Percentiles rank a stretch among this genome's conserved stretches.
Evolutionary conservation across 1,139 yeast genomes (phyloP).

Genomic region (Oligophagozyma castellii): DNA sequence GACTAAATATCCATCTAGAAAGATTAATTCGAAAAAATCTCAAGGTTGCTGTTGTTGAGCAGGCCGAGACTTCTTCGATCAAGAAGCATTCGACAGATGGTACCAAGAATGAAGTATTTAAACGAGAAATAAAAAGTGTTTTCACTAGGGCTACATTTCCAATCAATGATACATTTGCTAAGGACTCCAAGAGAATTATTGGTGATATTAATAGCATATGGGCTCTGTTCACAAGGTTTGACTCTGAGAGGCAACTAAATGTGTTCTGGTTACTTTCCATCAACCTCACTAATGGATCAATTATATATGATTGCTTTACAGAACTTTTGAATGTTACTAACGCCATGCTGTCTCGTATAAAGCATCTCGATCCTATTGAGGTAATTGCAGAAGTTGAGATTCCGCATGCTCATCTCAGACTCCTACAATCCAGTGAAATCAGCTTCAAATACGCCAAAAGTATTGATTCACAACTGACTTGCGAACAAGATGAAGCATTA

Average conservation of each 20-base stretch:
- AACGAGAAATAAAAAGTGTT: slow-evolving; percentile 53
- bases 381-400: slow-evolving; percentile 28
- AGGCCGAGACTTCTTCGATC: slow-evolving; percentile 67
- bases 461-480: neutral
- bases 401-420: slow-evolving; percentile 15
- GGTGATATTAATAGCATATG: slow-evolving; percentile 21
- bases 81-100: slow-evolving; percentile 30
- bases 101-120: slow-evolving; percentile 34
- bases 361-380: slow-evolving; percentile 68
- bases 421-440: slow-evolving; percentile 1
- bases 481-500: slow-evolving; percentile 1
- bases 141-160: slow-evolving; percentile 75
- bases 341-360: slow-evolving; percentile 59
- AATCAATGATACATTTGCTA: slow-evolving; percentile 27
- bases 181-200: slow-evolving; percentile 27
- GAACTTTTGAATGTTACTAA: slow-evolving; percentile 38
- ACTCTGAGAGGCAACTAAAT: slow-evolving; percentile 10
- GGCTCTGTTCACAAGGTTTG: slow-evolving; percentile 10
- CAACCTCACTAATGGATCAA: slow-evolving; percentile 67
- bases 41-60: slow-evolving; percentile 81
- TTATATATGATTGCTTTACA: slow-evolving; percentile 52
- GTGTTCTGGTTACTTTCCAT: slow-evolving; percentile 34
- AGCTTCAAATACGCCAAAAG: neutral
- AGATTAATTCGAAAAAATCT: slow-evolving; percentile 46
- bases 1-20: slow-evolving; percentile 63